Evolutionary conservation across 129 eudicot species (phyloP), one percentile per base, ranked within the genome.

Genomic region (Lactuca saligna): DNA sequence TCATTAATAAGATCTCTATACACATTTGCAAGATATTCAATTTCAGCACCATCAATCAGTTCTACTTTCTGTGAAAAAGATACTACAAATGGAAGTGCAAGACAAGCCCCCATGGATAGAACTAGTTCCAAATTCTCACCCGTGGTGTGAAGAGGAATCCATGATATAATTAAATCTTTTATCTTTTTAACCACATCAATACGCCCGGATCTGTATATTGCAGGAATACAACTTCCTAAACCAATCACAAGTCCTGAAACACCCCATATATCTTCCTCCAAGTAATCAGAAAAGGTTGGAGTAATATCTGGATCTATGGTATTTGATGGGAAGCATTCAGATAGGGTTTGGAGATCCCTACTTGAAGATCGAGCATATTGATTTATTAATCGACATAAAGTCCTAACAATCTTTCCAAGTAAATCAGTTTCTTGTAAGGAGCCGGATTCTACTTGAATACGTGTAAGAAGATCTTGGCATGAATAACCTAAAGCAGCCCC

Each of bases 261-360:
- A 66, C 95, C 99, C 97, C 96, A 94, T 69, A 83, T 61, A 83
- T 94, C 99, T 74, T 81, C 99, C 70, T 83, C 97, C 44, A 78
- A 49, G 63, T 78, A 70, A 78, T 87, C 86, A 71, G 68, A 54
- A 31, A 54, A 64, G 25, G 66, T 80, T 61, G 35, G 31, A 34
- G 62, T 15, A 57, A 79, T 57, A 65, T 61, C 59, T 29, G 81
- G 69, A 55, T 73, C 68, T 49, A 46, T 59, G 38, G 76, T 50
- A 57, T 75, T 84, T 71, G 79, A 38, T 50, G 83, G 80, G 66
- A 85, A 73, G 72, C 42, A 81, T 25, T 68, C 82, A 39, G 78
- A 70, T 67, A 94, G 80, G 61, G 39, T 78, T 68, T 79, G 74
- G 59, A 87, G 80, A 71, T 60, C 17, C 67, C 75, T 79, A 17